Base-by-base conservation (phyloP, 2,329 filamentous ascomycete species). In the Ophiobolus disseminans region DNA sequence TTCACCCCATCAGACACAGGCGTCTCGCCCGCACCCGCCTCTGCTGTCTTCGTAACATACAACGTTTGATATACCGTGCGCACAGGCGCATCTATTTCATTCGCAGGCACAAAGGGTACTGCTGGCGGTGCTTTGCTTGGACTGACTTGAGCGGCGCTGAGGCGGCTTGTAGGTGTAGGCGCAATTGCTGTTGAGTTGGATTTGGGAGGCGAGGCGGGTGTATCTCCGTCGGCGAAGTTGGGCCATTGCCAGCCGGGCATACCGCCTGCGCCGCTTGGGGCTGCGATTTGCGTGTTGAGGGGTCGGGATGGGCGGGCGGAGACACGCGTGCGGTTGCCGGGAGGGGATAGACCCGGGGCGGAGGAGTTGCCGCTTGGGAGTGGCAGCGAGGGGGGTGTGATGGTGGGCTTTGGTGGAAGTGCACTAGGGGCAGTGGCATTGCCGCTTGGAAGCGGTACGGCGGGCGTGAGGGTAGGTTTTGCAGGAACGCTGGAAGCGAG, bases 221-320 rank as follows among this genome's bases (percentile, higher is more conserved):
- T 23, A 13, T 37, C 14, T 25, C 49, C 36, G 9, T 31, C 37
- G 34, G 26, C 47, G 22, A 5, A 45, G 7, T 32, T 9, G 4
- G 62, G 62, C 62, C 62, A 65, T 17, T 61, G 52, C 51, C 63
- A 65, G 23, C 58, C 62, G 9, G 50, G 28, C 58, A 65, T 61
- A 10, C 48, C 52, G 16, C 46, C 39, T 19, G 41, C 45, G 16
- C 49, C 54, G 19, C 43, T 39, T 14, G 54, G 51, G 2, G 46
- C 49, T 8, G 40, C 49, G 31, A 50, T 22, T 39, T 49, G 49
- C 25, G 48, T 7, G 45, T 46, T 10, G 38, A 43, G 20, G 21
- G 28, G 16, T 22, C 31, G 44, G 20, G 55, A 52, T 11, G 55
- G 48, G 4, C 21, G 30, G 21, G 30, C 36, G 13, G 46, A 34